Conservation (phyloP, 192 early-diverging fungal genomes). For the Funneliformis geosporum region DNA sequence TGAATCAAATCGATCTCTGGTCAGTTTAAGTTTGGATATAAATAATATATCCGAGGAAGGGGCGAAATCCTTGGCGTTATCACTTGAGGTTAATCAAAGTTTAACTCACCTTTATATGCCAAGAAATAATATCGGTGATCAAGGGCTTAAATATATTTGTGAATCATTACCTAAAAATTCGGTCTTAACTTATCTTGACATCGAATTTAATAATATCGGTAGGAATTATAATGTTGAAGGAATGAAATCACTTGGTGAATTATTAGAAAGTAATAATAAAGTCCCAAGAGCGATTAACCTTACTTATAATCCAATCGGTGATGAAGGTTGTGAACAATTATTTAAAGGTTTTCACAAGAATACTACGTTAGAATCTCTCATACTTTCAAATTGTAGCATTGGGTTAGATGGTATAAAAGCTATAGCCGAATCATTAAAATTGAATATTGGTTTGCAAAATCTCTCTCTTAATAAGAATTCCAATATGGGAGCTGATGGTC, state of each 20-base stretch:
- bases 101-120: slow-evolving; percentile 47
- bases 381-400: slow-evolving; percentile 43
- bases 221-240: slow-evolving; percentile 34
- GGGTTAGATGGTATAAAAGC: slow-evolving; percentile 35
- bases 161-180: slow-evolving; percentile 37
- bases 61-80: slow-evolving; percentile 30
- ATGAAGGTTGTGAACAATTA: slow-evolving; percentile 29
- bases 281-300: slow-evolving; percentile 39
- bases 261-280: slow-evolving; percentile 11
- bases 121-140: slow-evolving; percentile 44
- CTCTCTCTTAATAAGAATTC: slow-evolving; percentile 41
- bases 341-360: slow-evolving; percentile 40
- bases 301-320: slow-evolving; percentile 36
- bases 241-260: slow-evolving; percentile 31
- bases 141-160: slow-evolving; percentile 37
- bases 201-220: slow-evolving; percentile 47
- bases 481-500: slow-evolving; percentile 46
- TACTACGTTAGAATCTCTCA: slow-evolving; percentile 42
- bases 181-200: slow-evolving; percentile 36
- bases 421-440: slow-evolving; percentile 36
- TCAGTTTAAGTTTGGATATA: slow-evolving; percentile 44
- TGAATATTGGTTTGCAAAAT: slow-evolving; percentile 43
- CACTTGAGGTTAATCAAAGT: slow-evolving; percentile 34
- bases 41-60: slow-evolving; percentile 42
- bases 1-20: slow-evolving; percentile 37